Evolutionary conservation across 176 grass and related monocot species (phyloP).

Genomic region (Musa beccarii): DNA sequence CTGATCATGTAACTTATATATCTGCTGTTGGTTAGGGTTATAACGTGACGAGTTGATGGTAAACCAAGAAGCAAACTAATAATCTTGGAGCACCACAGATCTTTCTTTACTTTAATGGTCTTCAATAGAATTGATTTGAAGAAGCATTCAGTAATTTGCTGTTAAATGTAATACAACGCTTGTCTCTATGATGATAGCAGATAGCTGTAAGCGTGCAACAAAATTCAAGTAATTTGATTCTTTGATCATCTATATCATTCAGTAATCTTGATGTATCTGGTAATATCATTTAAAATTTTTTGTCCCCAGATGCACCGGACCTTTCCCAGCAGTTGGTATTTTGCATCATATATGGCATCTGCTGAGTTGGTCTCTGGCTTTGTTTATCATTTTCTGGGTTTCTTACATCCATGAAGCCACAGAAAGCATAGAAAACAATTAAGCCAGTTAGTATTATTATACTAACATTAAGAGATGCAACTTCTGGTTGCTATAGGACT

Average conservation of each 20-base stretch:
- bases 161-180: not conserved
- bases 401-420: slow-evolving; percentile 62
- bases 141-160: not conserved
- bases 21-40: not conserved
- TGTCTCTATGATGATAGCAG: not conserved
- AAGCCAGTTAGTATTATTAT: slow-evolving; percentile 41
- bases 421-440: slow-evolving; percentile 71
- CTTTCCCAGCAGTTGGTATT: slow-evolving; percentile 67
- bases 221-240: not conserved
- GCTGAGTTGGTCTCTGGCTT: slow-evolving; percentile 61
- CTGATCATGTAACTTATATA: not conserved
- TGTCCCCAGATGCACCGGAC: slow-evolving; percentile 42
- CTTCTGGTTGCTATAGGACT: too few relatives aligned
- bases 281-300: slow-evolving; percentile 13
- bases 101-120: not conserved
- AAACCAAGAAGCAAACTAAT: not conserved
- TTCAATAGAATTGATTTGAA: not conserved
- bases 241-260: not conserved
- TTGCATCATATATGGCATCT: slow-evolving; percentile 88
- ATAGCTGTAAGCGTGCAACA: not conserved
- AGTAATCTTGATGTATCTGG: not conserved
- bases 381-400: slow-evolving; percentile 81
- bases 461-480: not conserved
- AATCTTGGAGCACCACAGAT: not conserved
- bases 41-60: not conserved